Conservation (phyloP, 179 eudicot genomes). For the Gypsophila paniculata region DNA sequence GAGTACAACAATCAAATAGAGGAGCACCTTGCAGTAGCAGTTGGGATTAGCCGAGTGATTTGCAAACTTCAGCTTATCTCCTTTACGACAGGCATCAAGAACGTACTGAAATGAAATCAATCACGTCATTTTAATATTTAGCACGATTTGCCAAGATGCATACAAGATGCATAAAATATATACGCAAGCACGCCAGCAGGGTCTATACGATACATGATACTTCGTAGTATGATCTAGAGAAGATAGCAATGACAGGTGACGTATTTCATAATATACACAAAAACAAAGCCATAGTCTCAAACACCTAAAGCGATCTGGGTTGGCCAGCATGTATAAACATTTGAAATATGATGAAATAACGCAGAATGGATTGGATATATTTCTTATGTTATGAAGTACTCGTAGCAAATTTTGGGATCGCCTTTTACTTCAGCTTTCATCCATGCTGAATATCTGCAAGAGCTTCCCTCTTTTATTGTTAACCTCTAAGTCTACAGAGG, state of each 20-base stretch:
- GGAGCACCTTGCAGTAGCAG: slow-evolving; percentile 78
- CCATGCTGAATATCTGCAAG: no score
- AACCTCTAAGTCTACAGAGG: no score
- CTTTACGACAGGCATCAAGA: slow-evolving; percentile 91
- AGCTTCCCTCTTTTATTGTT: no score
- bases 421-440: no score
- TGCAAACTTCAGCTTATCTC: slow-evolving; percentile 93
- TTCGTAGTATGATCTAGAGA: background rate
- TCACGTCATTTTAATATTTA: background rate
- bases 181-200: background rate
- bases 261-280: background rate
- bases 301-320: no score
- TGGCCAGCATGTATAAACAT: no score
- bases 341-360: no score
- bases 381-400: no score
- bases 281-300: background rate
- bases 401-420: no score
- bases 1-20: background rate
- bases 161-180: background rate
- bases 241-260: background rate
- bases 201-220: background rate
- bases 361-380: no score
- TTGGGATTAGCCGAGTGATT: slow-evolving; percentile 89
- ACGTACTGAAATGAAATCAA: slow-evolving; percentile 55
- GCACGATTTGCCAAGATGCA: background rate